Evolutionary conservation across 2,329 filamentous ascomycete species (phyloP), one percentile per base, ranked within the genome.

Genomic region (Ceratocystiopsis minuta): DNA sequence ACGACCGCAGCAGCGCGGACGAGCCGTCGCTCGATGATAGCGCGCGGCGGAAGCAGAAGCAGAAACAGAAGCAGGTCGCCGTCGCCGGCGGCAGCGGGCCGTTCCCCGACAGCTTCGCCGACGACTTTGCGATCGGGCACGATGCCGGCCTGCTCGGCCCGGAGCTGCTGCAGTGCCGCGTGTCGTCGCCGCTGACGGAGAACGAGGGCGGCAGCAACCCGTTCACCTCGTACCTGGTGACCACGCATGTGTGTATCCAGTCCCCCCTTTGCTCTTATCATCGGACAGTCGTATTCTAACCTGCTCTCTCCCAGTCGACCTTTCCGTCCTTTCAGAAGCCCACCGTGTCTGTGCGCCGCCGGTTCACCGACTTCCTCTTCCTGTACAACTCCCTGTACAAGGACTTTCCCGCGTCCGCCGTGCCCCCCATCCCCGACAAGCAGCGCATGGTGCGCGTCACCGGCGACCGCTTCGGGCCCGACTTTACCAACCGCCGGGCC

Each of bases 381-480:
- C 75, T 98, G 48, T 95, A 84, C 65, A 95, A 93, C 62, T 79
- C 83, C 31, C 76, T 98, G 40, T 77, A 71, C 48, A 78, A 78
- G 56, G 87, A 95, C 58, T 96, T 85, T 54, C 84, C 86, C 45
- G 83, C 85, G 63, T 84, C 81, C 60, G 90, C 90, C 38, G 84
- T 98, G 4, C 90, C 90, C 28, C 90, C 90, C 38, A 68, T 98
- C 42, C 90, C 90, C 41, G 90, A 96, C 63, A 98, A 96, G 68
- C 88, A 96, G 67, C 92, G 92, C 62, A 94, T 98, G 83, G 86
- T 94, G 56, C 96, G 96, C 56, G 90, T 96, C 40, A 82, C 87
- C 33, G 90, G 90, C 51, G 88, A 96, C 64, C 80, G 90, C 48
- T 98, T 98, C 60, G 86, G 87, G 10, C 63, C 79, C 39, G 90